A percentile compares a stretch with the other conserved stretches of the same genome.
Evolutionary conservation across 1,284 basidiomycete species (phyloP).

Genomic region (Takashimella tepidaria): DNA sequence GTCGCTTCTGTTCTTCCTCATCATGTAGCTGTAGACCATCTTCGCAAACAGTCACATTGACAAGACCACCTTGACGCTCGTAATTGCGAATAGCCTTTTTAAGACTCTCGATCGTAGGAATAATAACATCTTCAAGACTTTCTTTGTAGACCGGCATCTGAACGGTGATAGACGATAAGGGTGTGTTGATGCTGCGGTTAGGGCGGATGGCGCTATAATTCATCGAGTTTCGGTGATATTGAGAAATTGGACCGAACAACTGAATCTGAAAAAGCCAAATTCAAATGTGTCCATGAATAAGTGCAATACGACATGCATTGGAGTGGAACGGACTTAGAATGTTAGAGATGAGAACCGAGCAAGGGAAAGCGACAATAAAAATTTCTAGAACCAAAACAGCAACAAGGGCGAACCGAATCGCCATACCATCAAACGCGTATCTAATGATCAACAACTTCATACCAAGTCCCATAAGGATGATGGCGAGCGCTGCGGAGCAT

Average conservation of each 20-base stretch:
- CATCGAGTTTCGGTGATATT: conserved; percentile 51
- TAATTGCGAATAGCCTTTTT: conserved; percentile 80
- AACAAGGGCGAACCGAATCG: conserved; percentile 1
- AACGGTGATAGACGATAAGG: conserved; percentile 66
- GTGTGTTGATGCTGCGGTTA: conserved; percentile 11
- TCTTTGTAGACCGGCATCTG: conserved; percentile 78
- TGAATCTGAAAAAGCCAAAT: no score
- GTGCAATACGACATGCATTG: neutral
- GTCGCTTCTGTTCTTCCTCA: conserved; percentile 8
- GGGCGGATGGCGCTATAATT: conserved; percentile 51
- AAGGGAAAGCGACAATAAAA: neutral
- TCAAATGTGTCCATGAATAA: neutral
- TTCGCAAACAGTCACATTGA: conserved; percentile 68
- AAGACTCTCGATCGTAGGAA: conserved; percentile 65
- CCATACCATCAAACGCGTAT: neutral
- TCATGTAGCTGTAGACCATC: conserved; percentile 34
- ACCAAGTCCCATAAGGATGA: neutral
- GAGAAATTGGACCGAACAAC: conserved; percentile 50
- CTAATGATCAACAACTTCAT: neutral
- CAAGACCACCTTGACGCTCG: conserved; percentile 72
- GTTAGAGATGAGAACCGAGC: neutral
- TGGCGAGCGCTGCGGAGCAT: neutral
- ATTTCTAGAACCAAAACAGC: neutral
- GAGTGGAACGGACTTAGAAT: no score
- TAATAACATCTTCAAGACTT: conserved; percentile 46